Percentiles rank a stretch among this genome's conserved stretches.
phyloP scores from a whole-genome alignment of 495 filamentous ascomycete species.

The Podospora pseudoanserina region DNA sequence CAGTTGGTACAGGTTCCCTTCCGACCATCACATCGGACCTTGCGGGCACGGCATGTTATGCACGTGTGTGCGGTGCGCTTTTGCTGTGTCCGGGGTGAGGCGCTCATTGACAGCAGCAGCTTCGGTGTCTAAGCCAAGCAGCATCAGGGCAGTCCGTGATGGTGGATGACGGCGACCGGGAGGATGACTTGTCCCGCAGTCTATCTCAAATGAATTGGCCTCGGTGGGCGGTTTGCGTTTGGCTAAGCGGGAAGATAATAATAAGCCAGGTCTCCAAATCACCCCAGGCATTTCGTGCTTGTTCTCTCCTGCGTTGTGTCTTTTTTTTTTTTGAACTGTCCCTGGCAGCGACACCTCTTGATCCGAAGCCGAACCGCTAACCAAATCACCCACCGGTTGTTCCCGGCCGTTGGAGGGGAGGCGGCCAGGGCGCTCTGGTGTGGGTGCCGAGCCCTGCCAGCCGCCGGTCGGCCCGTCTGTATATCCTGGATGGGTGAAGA shows the following conservation, averaged over 20 bases:
- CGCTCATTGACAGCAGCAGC: slow-evolving; percentile 21
- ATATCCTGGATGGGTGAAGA: too few species aligned
- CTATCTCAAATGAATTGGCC: not conserved
- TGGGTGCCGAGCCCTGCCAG: not conserved
- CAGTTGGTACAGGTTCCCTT: slow-evolving; percentile 46
- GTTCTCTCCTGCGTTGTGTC: not conserved
- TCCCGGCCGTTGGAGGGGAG: not conserved
- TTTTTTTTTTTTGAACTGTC: not conserved
- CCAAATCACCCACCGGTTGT: not conserved
- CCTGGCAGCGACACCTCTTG: not conserved
- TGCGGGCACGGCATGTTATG: slow-evolving; percentile 47
- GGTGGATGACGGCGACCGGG: not conserved
- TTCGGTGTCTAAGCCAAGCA: not conserved
- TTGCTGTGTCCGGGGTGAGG: slow-evolving; percentile 28
- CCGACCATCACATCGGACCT: slow-evolving; percentile 49
- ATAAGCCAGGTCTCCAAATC: not conserved
- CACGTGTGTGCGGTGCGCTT: slow-evolving; percentile 37
- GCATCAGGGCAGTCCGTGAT: not conserved
- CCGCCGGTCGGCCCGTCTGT: too few species aligned
- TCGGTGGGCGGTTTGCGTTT: not conserved
- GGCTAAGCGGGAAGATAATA: not conserved
- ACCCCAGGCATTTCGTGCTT: not conserved
- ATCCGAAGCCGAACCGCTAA: not conserved
- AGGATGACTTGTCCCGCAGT: not conserved
- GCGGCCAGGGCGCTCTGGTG: not conserved